phyloP scores from a whole-genome alignment of 2,329 filamentous ascomycete species.

The Annulohypoxylon truncatum region DNA sequence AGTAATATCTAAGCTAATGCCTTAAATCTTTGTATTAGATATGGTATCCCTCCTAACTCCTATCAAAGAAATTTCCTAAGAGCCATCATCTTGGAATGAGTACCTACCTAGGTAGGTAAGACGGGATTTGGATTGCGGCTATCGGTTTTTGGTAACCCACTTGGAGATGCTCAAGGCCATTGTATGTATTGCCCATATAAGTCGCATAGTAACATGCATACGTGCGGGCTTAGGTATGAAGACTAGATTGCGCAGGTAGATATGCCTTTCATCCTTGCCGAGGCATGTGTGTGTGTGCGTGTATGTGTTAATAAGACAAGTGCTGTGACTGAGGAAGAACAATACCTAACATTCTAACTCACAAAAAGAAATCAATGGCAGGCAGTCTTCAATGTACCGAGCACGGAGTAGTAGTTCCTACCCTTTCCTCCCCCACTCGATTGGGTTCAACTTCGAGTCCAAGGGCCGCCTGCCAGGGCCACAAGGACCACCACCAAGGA shows the following conservation, averaged over 20 bases:
- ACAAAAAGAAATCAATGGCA: background rate
- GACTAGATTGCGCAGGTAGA: background rate
- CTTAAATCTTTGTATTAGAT: background rate
- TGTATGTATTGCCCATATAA: background rate
- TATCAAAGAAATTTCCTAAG: background rate
- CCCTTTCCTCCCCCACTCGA: background rate
- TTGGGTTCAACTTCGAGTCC: conserved; percentile 2
- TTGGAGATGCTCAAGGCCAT: background rate
- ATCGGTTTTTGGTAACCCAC: background rate
- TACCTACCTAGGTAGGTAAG: background rate
- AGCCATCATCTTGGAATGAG: background rate
- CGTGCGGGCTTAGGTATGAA: background rate
- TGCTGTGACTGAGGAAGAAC: background rate
- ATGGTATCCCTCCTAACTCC: background rate
- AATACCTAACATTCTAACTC: too few relatives aligned
- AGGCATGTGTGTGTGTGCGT: background rate
- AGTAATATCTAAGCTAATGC: background rate
- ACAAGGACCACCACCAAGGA: background rate
- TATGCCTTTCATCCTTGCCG: background rate
- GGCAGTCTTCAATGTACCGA: conserved; percentile 3
- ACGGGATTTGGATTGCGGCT: background rate
- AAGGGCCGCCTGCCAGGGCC: background rate
- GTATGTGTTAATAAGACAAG: background rate
- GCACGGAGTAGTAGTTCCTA: conserved; percentile 1
- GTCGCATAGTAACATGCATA: background rate